Conservation (phyloP, 768 basidiomycete species). For the Hortiboletus campestris region DNA sequence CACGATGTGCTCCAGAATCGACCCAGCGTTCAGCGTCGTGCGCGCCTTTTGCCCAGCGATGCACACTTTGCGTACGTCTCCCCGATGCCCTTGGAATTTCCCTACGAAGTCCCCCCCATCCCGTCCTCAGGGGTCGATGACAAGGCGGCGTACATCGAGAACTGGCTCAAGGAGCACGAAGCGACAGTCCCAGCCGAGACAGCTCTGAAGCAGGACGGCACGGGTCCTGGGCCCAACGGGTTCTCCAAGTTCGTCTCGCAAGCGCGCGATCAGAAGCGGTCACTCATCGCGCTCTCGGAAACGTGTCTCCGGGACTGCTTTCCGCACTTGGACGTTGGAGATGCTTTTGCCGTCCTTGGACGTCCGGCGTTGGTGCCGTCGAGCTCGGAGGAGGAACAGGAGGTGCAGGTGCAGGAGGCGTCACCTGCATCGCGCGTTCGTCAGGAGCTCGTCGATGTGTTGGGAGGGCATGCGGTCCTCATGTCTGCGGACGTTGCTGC, state of each 20-base stretch:
- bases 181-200: conserved; percentile 36
- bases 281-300: conserved; percentile 72
- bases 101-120: conserved; percentile 65
- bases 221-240: not conserved
- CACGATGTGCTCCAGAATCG: conserved; percentile 43
- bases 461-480: conserved; percentile 74
- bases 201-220: not conserved
- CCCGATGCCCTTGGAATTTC: conserved; percentile 82
- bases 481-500: conserved; percentile 39
- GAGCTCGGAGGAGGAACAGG: conserved; percentile 31
- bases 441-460: conserved; percentile 74
- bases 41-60: conserved; percentile 53
- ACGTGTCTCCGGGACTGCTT: conserved; percentile 71
- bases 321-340: conserved; percentile 85
- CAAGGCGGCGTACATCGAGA: conserved; percentile 65
- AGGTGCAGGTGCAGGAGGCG: conserved; percentile 20
- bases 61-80: conserved; percentile 81
- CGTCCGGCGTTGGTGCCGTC: conserved; percentile 46
- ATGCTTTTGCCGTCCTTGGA: conserved; percentile 70
- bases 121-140: conserved; percentile 49
- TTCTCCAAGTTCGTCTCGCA: conserved; percentile 50
- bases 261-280: conserved; percentile 49
- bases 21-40: conserved; percentile 70
- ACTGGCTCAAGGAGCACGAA: conserved; percentile 72
- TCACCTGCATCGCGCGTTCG: conserved; percentile 45